phyloP scores from a whole-genome alignment of 129 eudicot species.

The Lonicera japonica region DNA sequence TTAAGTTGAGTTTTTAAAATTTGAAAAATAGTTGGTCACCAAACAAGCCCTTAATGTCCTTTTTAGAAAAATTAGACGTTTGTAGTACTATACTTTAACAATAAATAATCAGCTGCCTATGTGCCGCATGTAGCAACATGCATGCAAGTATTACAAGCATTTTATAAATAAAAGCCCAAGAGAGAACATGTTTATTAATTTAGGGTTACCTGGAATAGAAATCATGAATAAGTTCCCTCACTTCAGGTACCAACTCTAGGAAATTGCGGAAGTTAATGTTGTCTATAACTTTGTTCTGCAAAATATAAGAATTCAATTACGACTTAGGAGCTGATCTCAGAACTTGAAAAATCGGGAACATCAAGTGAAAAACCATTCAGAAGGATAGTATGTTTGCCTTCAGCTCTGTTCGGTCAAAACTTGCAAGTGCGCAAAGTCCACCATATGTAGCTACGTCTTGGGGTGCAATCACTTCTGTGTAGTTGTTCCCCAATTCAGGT shows the following conservation, averaged over 20 bases:
- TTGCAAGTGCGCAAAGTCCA: slow-evolving; percentile 96
- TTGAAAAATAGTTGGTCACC: too few species aligned
- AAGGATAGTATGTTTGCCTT: slow-evolving; percentile 45
- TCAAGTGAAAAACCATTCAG: background rate
- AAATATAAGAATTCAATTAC: slow-evolving; percentile 9
- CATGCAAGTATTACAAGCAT: background rate
- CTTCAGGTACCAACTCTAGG: slow-evolving; percentile 92
- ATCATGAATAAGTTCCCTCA: slow-evolving; percentile 91
- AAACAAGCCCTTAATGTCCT: too few species aligned
- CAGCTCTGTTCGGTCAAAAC: slow-evolving; percentile 91
- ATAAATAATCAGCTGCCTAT: too few species aligned
- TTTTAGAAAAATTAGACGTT: too few species aligned
- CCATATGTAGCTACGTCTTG: slow-evolving; percentile 99
- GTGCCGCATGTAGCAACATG: background rate
- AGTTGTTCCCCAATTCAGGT: slow-evolving; percentile 84
- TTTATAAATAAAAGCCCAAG: background rate
- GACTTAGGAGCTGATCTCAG: slow-evolving; percentile 10
- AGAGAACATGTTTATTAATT: background rate
- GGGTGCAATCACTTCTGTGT: slow-evolving; percentile 87
- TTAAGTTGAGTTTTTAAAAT: too few species aligned
- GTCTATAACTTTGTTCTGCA: slow-evolving; percentile 93
- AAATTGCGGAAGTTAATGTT: slow-evolving; percentile 84
- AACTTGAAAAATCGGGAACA: background rate
- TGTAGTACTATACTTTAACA: too few species aligned
- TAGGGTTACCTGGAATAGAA: slow-evolving; percentile 82